Percentiles rank a stretch among this genome's conserved stretches.
These are phyloP conservation scores for Zygosaccharomyces rouxii DNA, from an alignment of 805 yeast genomes.

Conservation along the genomic window DNA sequence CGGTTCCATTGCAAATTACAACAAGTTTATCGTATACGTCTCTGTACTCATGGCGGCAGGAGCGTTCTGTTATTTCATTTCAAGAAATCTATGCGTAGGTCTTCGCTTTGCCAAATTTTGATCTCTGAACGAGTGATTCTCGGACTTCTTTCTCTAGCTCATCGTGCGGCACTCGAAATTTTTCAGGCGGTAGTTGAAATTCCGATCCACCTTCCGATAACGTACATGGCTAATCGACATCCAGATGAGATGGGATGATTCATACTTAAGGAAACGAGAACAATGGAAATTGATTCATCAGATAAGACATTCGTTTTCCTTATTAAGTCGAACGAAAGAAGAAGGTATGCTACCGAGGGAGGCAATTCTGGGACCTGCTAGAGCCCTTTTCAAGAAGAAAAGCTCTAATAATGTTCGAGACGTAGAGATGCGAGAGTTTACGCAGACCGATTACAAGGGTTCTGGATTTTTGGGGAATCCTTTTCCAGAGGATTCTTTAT, in stretches of 20 bases:
- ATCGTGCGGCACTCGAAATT: not conserved
- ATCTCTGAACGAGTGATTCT: too few species aligned
- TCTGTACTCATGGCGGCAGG: conserved; percentile 41
- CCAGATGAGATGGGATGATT: not conserved
- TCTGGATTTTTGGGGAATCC: conserved; percentile 12
- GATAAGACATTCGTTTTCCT: not conserved
- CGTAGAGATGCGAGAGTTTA: conserved; percentile 9
- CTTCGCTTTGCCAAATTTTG: conserved; percentile 19
- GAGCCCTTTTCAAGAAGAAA: conserved; percentile 10
- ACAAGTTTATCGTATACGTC: conserved; percentile 43
- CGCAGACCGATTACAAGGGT: conserved; percentile 3
- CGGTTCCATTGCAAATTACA: conserved; percentile 34
- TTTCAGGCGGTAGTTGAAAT: conserved; percentile 1
- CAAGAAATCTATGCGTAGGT: conserved; percentile 45
- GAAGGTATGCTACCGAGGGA: conserved; percentile 10
- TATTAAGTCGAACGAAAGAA: not conserved
- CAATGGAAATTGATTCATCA: not conserved
- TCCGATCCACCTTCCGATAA: not conserved
- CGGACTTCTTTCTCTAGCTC: not conserved
- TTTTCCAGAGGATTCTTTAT: conserved; percentile 5
- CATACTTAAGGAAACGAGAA: not conserved
- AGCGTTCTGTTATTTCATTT: conserved; percentile 36
- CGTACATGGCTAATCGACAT: not conserved
- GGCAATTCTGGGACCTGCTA: conserved; percentile 11
- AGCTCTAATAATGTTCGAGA: conserved; percentile 3